Evolutionary conservation across 2,329 filamentous ascomycete species (phyloP).

Genomic region (Paecilomyces sp.): DNA sequence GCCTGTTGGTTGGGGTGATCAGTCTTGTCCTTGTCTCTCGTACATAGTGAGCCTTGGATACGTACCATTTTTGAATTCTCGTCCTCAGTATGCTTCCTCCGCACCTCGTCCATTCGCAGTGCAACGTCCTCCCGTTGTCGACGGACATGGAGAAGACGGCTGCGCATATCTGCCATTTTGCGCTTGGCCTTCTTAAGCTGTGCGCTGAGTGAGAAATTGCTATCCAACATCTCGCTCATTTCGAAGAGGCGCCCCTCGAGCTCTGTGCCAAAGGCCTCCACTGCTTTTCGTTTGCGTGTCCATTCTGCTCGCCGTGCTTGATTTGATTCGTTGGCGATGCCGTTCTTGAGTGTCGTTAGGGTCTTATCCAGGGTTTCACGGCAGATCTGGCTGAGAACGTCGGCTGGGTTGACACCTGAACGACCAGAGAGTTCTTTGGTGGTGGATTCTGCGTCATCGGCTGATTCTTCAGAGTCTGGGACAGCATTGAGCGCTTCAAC

Average conservation of each 20-base stretch:
- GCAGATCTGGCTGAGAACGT: slow-evolving; percentile 45
- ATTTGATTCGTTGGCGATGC: slow-evolving; percentile 33
- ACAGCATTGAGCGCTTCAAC: slow-evolving; percentile 20
- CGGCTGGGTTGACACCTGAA: slow-evolving; percentile 40
- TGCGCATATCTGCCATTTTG: slow-evolving; percentile 39
- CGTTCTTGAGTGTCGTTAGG: slow-evolving; percentile 34
- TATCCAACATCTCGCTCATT: slow-evolving; percentile 46
- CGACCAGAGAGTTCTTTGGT: slow-evolving; percentile 18
- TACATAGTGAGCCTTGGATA: not conserved
- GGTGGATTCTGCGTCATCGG: slow-evolving; percentile 18
- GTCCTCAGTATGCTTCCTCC: slow-evolving; percentile 32
- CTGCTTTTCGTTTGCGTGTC: slow-evolving; percentile 39
- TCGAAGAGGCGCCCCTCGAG: slow-evolving; percentile 44
- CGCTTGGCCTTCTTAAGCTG: slow-evolving; percentile 39
- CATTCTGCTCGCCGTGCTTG: slow-evolving; percentile 32
- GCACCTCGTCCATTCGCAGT: slow-evolving; percentile 43
- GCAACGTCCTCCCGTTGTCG: slow-evolving; percentile 43
- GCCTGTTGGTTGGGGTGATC: slow-evolving; percentile 15
- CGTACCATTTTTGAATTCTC: slow-evolving; percentile 30
- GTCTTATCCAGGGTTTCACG: slow-evolving; percentile 44
- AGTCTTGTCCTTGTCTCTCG: not conserved
- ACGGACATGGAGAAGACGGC: slow-evolving; percentile 42
- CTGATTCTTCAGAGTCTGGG: slow-evolving; percentile 12
- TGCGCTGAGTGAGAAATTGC: slow-evolving; percentile 39
- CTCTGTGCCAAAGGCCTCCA: slow-evolving; percentile 42